Conservation (phyloP, 208 protist genomes). For the Trypanosoma melophagium region DNA sequence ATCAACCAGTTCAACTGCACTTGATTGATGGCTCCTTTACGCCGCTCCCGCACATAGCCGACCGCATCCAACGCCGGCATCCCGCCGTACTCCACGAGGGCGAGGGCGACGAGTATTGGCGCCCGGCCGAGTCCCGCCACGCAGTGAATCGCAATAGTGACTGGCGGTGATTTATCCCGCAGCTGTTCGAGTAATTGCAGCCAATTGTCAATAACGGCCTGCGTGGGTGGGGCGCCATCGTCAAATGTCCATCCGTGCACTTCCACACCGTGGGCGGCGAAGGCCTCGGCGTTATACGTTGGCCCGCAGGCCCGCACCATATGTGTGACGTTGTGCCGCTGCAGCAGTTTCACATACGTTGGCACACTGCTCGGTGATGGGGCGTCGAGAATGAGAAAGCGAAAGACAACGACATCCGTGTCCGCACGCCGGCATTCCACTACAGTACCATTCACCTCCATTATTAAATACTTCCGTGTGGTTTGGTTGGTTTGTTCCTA, state of each 20-base stretch:
- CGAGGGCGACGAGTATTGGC: conserved; percentile 62
- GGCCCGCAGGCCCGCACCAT: conserved; percentile 49
- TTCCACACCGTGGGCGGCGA: conserved; percentile 33
- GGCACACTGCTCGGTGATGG: conserved; percentile 44
- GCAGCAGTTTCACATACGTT: conserved; percentile 44
- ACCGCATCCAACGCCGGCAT: conserved; percentile 57
- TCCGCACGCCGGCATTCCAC: conserved; percentile 37
- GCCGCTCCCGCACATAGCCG: conserved; percentile 49
- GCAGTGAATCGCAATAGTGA: conserved; percentile 66
- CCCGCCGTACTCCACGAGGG: conserved; percentile 53
- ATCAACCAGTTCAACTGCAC: conserved; percentile 65
- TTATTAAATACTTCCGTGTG: neutral
- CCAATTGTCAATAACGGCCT: conserved; percentile 45
- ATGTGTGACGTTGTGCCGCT: conserved; percentile 47
- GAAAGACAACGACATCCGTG: conserved; percentile 32
- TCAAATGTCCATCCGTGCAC: conserved; percentile 58
- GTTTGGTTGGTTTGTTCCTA: neutral
- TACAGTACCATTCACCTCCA: conserved; percentile 41
- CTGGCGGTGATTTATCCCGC: conserved; percentile 11
- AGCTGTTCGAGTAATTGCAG: conserved; percentile 47
- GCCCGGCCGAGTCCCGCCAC: conserved; percentile 69
- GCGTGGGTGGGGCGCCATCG: conserved; percentile 63
- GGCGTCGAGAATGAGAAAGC: conserved; percentile 56
- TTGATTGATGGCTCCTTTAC: conserved; percentile 68
- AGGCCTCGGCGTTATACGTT: conserved; percentile 37